Evolutionary conservation across 495 filamentous ascomycete species (phyloP).

Genomic region (Daldinia decipiens): DNA sequence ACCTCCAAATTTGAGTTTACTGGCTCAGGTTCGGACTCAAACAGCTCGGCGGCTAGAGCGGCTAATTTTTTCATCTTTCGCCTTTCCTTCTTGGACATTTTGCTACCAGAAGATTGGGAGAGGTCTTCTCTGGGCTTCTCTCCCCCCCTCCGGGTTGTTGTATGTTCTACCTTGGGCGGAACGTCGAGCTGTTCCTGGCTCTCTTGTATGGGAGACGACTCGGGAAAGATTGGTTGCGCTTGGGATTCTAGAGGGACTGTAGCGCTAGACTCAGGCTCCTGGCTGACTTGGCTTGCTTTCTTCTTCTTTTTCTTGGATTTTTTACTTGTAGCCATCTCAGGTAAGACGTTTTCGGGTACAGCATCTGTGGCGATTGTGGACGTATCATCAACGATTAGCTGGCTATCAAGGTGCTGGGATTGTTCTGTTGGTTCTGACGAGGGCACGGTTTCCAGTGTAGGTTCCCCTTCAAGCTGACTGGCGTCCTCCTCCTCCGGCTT

Average conservation of each 20-base stretch:
- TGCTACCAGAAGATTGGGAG: conserved; percentile 29
- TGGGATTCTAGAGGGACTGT: conserved; percentile 30
- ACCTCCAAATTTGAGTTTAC: conserved; percentile 4
- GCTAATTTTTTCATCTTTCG: conserved; percentile 43
- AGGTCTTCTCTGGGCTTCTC: conserved; percentile 20
- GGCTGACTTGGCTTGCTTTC: conserved; percentile 30
- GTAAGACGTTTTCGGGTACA: conserved; percentile 19
- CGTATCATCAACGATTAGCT: conserved; percentile 32
- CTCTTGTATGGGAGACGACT: conserved; percentile 36
- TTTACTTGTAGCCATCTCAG: conserved; percentile 34
- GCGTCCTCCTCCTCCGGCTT: conserved; percentile 28
- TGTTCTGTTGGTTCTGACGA: conserved; percentile 29
- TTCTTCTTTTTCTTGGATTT: conserved; percentile 42
- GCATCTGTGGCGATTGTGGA: conserved; percentile 5
- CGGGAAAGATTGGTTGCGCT: conserved; percentile 4
- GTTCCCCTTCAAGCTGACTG: conserved; percentile 26
- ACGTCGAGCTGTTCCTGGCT: conserved; percentile 17
- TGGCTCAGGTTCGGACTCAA: conserved; percentile 28
- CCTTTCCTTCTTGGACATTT: conserved; percentile 51
- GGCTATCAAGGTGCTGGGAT: conserved; percentile 25
- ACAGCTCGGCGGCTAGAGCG: conserved; percentile 32
- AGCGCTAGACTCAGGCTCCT: conserved; percentile 25
- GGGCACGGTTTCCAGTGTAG: conserved; percentile 7
- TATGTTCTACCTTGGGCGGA: conserved; percentile 34
- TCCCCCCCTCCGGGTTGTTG: background rate